phyloP scores from a whole-genome alignment of 192 early-diverging fungal species.

The Gaertneriomyces sp. region DNA sequence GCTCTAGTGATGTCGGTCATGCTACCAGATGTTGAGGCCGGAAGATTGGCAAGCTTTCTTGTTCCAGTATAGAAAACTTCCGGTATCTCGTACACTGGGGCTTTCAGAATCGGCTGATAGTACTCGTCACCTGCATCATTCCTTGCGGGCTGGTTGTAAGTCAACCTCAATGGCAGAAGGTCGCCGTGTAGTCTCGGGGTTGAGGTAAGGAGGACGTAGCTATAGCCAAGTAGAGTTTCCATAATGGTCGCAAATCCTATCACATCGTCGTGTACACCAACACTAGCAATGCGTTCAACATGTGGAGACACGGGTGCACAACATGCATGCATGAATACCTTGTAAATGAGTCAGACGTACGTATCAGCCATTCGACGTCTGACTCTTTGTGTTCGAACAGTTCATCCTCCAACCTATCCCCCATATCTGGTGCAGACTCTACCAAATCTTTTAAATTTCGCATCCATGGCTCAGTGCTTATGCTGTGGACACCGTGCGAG shows the following conservation, averaged over 20 bases:
- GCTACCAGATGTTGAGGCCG: no score
- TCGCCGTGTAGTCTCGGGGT: conserved; percentile 53
- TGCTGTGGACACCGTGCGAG: conserved; percentile 61
- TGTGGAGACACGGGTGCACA: no score
- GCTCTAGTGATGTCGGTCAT: no score
- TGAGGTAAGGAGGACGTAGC: conserved; percentile 55
- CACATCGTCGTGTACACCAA: conserved; percentile 27
- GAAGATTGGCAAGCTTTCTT: no score
- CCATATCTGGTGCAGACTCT: conserved; percentile 9
- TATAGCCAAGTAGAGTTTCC: conserved; percentile 71
- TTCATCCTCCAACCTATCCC: conserved; percentile 2
- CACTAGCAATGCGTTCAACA: background rate
- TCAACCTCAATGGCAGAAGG: conserved; percentile 14
- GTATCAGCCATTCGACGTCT: conserved; percentile 1
- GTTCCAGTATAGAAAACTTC: background rate
- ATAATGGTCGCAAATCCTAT: conserved; percentile 59
- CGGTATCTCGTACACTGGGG: conserved; percentile 9
- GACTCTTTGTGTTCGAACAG: background rate
- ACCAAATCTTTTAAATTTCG: conserved; percentile 29
- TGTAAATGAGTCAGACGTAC: background rate
- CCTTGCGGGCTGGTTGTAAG: background rate
- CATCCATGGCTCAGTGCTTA: conserved; percentile 57
- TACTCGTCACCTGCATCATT: background rate
- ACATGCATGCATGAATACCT: background rate
- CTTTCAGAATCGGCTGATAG: conserved; percentile 9